Percentiles rank a stretch among this genome's conserved stretches.
phyloP scores from a whole-genome alignment of 495 filamentous ascomycete species.

The Hypoxylon fuscum region DNA sequence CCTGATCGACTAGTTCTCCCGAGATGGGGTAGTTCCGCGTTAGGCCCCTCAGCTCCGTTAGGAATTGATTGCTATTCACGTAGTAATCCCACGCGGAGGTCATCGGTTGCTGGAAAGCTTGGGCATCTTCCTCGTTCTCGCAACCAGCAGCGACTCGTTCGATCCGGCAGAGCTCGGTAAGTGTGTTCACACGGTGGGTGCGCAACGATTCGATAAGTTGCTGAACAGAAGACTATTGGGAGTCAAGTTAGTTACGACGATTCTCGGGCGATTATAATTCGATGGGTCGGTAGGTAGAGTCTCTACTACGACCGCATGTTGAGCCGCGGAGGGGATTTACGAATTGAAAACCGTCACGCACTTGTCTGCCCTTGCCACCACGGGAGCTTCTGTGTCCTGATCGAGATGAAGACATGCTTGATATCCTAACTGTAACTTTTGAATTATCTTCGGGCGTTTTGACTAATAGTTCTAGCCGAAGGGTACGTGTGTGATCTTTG shows the following conservation, averaged over 20 bases:
- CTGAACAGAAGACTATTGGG: constrained; percentile 38
- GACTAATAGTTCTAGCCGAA: neutral
- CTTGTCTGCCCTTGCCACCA: constrained; percentile 34
- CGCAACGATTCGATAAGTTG: constrained; percentile 63
- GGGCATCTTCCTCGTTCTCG: constrained; percentile 64
- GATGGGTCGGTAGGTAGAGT: neutral
- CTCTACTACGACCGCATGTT: constrained; percentile 1
- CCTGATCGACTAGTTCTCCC: constrained; percentile 71
- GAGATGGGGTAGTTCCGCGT: constrained; percentile 79
- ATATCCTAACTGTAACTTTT: constrained; percentile 1
- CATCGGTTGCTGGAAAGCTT: constrained; percentile 67
- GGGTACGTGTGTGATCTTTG: neutral
- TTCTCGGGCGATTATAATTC: neutral
- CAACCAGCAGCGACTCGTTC: constrained; percentile 69
- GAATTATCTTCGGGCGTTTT: neutral
- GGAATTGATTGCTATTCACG: constrained; percentile 75
- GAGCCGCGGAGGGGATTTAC: constrained; percentile 29
- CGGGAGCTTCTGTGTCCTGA: constrained; percentile 33
- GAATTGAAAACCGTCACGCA: constrained; percentile 42
- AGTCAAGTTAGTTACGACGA: constrained; percentile 11
- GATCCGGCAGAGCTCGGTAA: constrained; percentile 78
- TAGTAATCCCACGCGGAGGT: constrained; percentile 78
- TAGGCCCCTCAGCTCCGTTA: constrained; percentile 74
- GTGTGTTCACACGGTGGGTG: constrained; percentile 74
- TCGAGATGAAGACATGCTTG: constrained; percentile 35